A percentile compares a stretch with the other conserved stretches of the same genome.
These are phyloP conservation scores for Aureobasidium zeae DNA, from an alignment of 2,329 filamentous ascomycete species.

Conservation along the genomic window DNA sequence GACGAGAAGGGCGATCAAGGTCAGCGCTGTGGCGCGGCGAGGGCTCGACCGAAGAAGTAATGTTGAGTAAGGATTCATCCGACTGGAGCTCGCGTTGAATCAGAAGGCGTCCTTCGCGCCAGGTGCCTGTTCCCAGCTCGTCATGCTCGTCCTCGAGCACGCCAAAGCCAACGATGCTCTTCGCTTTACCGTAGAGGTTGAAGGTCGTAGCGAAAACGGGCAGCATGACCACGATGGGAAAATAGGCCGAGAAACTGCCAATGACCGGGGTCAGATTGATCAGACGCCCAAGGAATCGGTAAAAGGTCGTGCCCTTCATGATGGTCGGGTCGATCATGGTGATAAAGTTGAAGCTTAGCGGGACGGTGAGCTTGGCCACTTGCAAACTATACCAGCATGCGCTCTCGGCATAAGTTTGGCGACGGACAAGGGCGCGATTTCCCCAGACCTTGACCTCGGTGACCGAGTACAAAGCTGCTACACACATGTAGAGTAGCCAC, in stretches of 20 bases:
- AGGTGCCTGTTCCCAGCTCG: conserved; percentile 61
- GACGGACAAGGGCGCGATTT: conserved; percentile 76
- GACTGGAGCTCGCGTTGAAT: conserved; percentile 67
- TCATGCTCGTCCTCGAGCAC: conserved; percentile 61
- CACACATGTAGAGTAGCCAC: conserved; percentile 96
- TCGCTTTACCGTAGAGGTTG: conserved; percentile 76
- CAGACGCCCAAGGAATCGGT: conserved; percentile 70
- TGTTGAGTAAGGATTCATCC: conserved; percentile 31
- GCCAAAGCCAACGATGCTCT: conserved; percentile 68
- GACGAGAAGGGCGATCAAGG: conserved; percentile 13
- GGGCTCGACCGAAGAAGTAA: conserved; percentile 20
- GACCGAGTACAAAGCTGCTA: conserved; percentile 76
- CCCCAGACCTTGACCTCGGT: conserved; percentile 97
- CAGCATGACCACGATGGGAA: conserved; percentile 78
- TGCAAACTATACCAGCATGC: conserved; percentile 95
- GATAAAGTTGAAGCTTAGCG: conserved; percentile 91
- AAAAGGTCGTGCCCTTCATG: conserved; percentile 73
- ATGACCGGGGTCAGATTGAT: conserved; percentile 79
- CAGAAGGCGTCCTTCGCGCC: conserved; percentile 83
- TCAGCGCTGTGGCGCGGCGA: conserved; percentile 14
- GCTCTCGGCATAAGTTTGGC: conserved; percentile 86
- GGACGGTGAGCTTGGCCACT: conserved; percentile 84
- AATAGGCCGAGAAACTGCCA: conserved; percentile 75
- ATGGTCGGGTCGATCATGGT: conserved; percentile 70
- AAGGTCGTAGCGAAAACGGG: conserved; percentile 81